Evolutionary conservation across 2,329 filamentous ascomycete genomes (phyloP).

Genomic region (Penicillium italicum): DNA sequence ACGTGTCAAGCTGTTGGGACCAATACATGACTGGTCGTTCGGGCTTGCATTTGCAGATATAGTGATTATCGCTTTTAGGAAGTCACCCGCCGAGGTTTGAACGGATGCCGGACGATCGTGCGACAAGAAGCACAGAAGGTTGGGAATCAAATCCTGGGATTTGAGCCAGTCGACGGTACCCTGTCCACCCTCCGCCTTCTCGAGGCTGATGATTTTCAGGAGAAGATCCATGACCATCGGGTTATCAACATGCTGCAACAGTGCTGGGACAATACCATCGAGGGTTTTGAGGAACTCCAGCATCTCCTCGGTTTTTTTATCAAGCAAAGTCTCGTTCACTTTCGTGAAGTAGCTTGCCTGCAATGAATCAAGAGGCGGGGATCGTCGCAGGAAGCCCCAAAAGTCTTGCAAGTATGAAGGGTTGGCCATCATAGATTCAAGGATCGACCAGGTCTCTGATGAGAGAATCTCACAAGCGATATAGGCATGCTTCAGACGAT

Average conservation of each 20-base stretch:
- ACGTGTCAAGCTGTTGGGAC: conserved; percentile 91
- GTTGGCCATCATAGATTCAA: conserved; percentile 86
- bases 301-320: conserved; percentile 98
- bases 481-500: conserved; percentile 88
- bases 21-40: conserved; percentile 98
- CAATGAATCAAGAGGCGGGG: conserved; percentile 83
- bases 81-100: conserved; percentile 94
- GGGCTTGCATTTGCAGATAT: conserved; percentile 98
- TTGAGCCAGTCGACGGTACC: conserved; percentile 98
- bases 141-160: conserved; percentile 80
- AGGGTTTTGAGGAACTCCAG: conserved; percentile 80
- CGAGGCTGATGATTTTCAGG: conserved; percentile 93
- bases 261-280: conserved; percentile 74
- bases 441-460: conserved; percentile 95
- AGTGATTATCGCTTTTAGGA: conserved; percentile 97
- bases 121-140: conserved; percentile 78
- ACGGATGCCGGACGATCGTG: conserved; percentile 83
- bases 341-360: conserved; percentile 99
- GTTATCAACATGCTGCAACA: conserved; percentile 91
- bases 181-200: conserved; percentile 84
- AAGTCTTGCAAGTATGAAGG: conserved; percentile 74
- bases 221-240: conserved; percentile 98
- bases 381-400: conserved; percentile 81
- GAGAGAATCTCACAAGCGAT: conserved; percentile 90
- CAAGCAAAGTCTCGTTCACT: conserved; percentile 94